Evolutionary conservation across 768 basidiomycete species (phyloP), one percentile per base, ranked within the genome.

Genomic region (Boletus edulis): DNA sequence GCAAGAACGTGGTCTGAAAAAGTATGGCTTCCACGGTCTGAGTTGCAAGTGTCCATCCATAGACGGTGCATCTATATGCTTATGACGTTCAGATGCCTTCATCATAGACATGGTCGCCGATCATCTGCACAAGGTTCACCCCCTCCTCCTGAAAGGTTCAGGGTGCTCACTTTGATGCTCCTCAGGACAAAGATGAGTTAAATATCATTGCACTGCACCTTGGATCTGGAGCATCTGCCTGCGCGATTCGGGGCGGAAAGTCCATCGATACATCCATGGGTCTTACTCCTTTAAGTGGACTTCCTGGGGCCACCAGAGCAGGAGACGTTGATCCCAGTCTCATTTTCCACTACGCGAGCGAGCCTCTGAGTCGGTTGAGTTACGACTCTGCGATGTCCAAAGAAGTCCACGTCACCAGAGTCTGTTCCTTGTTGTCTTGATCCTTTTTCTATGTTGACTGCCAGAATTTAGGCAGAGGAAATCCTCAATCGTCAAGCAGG

Each of bases 201-300:
- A 92, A 87, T 67, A 77, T 95, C 48, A 91, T 96, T 54, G 78
- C 91, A 15, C 76, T 92, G 31, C 94, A 96, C 69, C 82, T 96
- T 52, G 94, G 94, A 5, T 91, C 90, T n/a, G 94, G 94, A 14
- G 94, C 93, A 0, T 91, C 87, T 14, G 83, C 80, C 14, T 94
- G 91, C 68, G 84, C 84, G 17, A 86, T 96, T 67, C 77, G 78
- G 46, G 66, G 76, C 38, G 94, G 94, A 20, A 73, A 79, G 55
- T 91, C 89, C 20, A 77, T 87, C 59, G 91, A 96, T 70, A 95
- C 92, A 1, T 86, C 83, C 37, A 97, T 97, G 94, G 94, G 93
- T 4, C 80, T 97, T 37, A 94, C 94, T 1, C 94, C 93, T 4
- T 71, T 94, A n/a, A 84, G 84, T 51, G 93, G 93, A 3, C 75